Percentiles rank a stretch among this genome's conserved stretches.
These are phyloP conservation scores for Neurospora sp. DNA, from an alignment of 495 filamentous ascomycete genomes.

Conservation along the genomic window DNA sequence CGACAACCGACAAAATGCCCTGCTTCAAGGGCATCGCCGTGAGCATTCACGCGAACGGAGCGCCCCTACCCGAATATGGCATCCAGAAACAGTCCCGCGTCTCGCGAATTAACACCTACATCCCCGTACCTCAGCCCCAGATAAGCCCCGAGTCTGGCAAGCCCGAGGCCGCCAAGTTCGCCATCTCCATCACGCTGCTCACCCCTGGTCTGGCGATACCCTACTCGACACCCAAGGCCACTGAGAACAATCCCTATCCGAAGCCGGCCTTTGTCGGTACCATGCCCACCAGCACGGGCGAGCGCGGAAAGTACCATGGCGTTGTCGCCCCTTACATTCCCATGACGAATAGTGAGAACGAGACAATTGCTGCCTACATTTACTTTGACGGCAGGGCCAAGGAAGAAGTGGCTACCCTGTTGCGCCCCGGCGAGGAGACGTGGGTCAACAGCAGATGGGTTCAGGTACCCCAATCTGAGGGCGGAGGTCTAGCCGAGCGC, in stretches of 20 bases:
- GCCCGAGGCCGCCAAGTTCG: slow-evolving; percentile 87
- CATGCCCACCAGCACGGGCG: slow-evolving; percentile 37
- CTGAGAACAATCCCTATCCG: slow-evolving; percentile 60
- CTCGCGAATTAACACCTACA: slow-evolving; percentile 91
- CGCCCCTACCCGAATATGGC: slow-evolving; percentile 83
- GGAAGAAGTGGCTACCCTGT: slow-evolving; percentile 91
- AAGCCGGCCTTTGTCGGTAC: slow-evolving; percentile 69
- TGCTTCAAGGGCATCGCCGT: slow-evolving; percentile 97
- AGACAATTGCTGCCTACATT: slow-evolving; percentile 96
- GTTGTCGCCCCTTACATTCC: slow-evolving; percentile 79
- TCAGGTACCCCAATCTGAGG: slow-evolving; percentile 80
- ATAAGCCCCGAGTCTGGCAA: slow-evolving; percentile 56
- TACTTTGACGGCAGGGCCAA: slow-evolving; percentile 95
- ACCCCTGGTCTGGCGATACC: slow-evolving; percentile 81
- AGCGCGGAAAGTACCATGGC: slow-evolving; percentile 38
- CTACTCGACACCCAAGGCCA: slow-evolving; percentile 75
- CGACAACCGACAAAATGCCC: slow-evolving; percentile 51
- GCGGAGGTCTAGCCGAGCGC: slow-evolving; percentile 86
- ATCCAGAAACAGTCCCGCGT: slow-evolving; percentile 86
- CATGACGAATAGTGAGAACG: slow-evolving; percentile 78
- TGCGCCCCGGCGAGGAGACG: slow-evolving; percentile 90
- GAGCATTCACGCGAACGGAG: slow-evolving; percentile 86
- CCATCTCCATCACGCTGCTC: slow-evolving; percentile 89
- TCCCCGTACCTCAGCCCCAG: slow-evolving; percentile 84
- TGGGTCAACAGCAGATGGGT: slow-evolving; percentile 99